Evolutionary conservation across 106 monocot genomes (phyloP), one percentile per base, ranked within the genome.

Genomic region (Iris macrosiphon): DNA sequence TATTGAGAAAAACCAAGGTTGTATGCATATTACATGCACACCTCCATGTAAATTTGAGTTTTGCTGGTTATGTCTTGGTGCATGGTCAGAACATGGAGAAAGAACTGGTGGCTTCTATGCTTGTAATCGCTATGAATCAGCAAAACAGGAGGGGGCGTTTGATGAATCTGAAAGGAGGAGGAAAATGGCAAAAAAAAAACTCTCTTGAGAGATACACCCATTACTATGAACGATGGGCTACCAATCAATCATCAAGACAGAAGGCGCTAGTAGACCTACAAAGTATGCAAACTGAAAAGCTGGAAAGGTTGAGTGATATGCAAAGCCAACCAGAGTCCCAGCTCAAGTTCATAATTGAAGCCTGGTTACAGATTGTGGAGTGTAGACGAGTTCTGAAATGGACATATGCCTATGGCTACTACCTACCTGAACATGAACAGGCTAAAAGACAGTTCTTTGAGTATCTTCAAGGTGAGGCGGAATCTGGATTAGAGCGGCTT

Each of bases 191-290:
- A 92, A n/a, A n/a, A 24, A 85, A 92, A 73, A 86, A 85, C 62
- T 92, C 85, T 9, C 79, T 92, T 13, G 91, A 92, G 70, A 85
- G 91, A 67, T 92, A 92, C 58, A 92, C 81, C 23, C 91, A 92
- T 71, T 92, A 92, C 48, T 92, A 92, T 70, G 91, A 92, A 63
- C 68, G 91, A 57, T 92, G 91, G 91, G 91, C 91, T 40, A 82
- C 91, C 22, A 90, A 90, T 51, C 91, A 92, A 54, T 72, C 72
- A 27, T 98, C 98, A 53, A 79, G 98, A 65, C 86, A 83, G 53
- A 98, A 98, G 72, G 98, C 98, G 65, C 75, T 91, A 45, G 72
- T 81, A 59, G 98, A 98, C 73, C 66, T 98, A 33, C 80, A 91
- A 12, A 77, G 67, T 40, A 84, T 91, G 83, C 79, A 84, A 76